Evolutionary conservation across 1,139 yeast species (phyloP).

Genomic region (Pneumocystis carinii): DNA sequence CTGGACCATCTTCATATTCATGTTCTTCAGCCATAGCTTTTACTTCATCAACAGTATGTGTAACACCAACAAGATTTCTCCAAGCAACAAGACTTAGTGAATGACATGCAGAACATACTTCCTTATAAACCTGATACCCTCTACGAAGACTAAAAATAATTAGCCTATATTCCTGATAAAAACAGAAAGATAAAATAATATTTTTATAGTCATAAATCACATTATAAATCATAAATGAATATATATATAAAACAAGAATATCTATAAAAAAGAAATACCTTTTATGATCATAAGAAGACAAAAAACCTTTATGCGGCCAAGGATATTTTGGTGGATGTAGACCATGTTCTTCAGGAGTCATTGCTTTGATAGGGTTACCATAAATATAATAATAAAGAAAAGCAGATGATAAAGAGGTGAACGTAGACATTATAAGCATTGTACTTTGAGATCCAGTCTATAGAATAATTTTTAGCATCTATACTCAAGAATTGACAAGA

Average conservation of each 20-base stretch:
- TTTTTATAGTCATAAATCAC: neutral
- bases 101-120: conserved; percentile 98
- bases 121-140: conserved; percentile 97
- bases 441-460: conserved; percentile 2
- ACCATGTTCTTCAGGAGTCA: conserved; percentile 99
- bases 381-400: conserved; percentile 42
- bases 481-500: neutral
- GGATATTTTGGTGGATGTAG: conserved; percentile 84
- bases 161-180: neutral
- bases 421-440: conserved; percentile 16
- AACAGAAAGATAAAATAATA: neutral
- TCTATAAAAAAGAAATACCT: neutral
- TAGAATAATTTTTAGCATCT: neutral
- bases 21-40: conserved; percentile 90
- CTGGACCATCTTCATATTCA: conserved; percentile 98
- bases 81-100: conserved; percentile 88
- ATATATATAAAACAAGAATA: conserved; percentile 28
- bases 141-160: conserved; percentile 44
- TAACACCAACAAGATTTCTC: conserved; percentile 96
- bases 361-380: conserved; percentile 77
- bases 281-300: conserved; percentile 86
- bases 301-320: conserved; percentile 87
- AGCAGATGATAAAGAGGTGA: conserved; percentile 18
- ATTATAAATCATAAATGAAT: neutral
- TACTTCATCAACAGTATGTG: conserved; percentile 82